Evolutionary conservation across 345 rosid genomes (phyloP), one percentile per base, ranked within the genome.

Genomic region (Syzygium aromaticum): DNA sequence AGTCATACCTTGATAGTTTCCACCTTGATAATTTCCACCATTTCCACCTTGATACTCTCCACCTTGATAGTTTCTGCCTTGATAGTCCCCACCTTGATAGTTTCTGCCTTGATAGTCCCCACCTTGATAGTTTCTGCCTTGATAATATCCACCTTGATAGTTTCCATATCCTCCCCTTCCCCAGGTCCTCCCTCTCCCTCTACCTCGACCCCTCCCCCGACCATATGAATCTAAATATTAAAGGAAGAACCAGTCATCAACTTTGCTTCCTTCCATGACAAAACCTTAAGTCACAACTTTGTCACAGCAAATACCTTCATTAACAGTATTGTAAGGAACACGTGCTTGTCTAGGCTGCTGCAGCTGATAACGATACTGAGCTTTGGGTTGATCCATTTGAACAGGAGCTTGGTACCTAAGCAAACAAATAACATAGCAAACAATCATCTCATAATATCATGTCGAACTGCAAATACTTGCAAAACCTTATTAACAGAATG

Each of bases 401-500:
- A 85, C 85, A 80, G 99, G 98, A 88, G 97, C 95, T 92, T 98
- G 99, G 88, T 96, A 98, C 91, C 99, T 98, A 88, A 53, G 40
- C 80, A 83, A 11, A 30, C 85, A 83, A 11, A 30, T 84, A 43
- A 52, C 46, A 33, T 52, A 56, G 11, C 63, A 84, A 27, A 73
- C 25, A 19, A 73, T 73, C 80, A 19, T 33, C 7, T 3, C 27
- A 33, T 73, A 11, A 73, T 19, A 17, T 73, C 25, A 73, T 1
- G 8, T 73, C 0, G 3, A 73, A 22, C 80, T 73, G 49, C 27
- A 1, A 38, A 13, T 38, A 73, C 80, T 19, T 19, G 4, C 49
- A 73, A 73, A 38, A 73, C 13, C 19, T 73, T 9, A 73, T 38
- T 38, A 19, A 33, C 80, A 33, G 49, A 38, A 19, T 10, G 14